Conservation (phyloP, 2,329 filamentous ascomycete species). For the Aspergillus fructus region DNA sequence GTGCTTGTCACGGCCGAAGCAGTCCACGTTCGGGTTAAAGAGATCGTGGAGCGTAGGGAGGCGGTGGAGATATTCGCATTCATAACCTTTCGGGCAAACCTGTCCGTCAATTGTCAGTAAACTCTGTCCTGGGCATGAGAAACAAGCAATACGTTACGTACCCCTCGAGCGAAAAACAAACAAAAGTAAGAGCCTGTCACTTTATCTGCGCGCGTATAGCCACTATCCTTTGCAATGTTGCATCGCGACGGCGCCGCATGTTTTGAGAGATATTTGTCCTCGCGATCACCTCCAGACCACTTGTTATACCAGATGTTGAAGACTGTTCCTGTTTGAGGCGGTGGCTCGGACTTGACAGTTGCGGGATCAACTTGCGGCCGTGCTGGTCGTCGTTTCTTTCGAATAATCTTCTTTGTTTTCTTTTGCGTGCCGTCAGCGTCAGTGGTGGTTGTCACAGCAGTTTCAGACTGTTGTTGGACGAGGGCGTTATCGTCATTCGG, state of each 20-base stretch:
- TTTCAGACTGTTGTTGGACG: conserved; percentile 14
- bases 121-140: neutral
- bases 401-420: conserved; percentile 87
- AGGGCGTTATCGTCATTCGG: conserved; percentile 7
- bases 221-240: conserved; percentile 76
- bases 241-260: conserved; percentile 81
- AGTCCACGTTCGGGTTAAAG: conserved; percentile 92
- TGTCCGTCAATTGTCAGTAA: neutral
- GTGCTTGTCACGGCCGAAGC: conserved; percentile 90
- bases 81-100: conserved; percentile 70
- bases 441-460: conserved; percentile 16
- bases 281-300: conserved; percentile 92
- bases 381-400: conserved; percentile 86
- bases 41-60: conserved; percentile 83
- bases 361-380: conserved; percentile 86
- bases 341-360: conserved; percentile 77
- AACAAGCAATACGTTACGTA: conserved; percentile 25
- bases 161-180: conserved; percentile 76
- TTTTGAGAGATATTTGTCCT: conserved; percentile 85
- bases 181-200: conserved; percentile 86
- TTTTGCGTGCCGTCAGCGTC: conserved; percentile 38
- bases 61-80: conserved; percentile 92
- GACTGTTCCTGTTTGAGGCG: conserved; percentile 87
- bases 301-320: conserved; percentile 99
- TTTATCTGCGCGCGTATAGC: conserved; percentile 75